Conservation (phyloP, 148 eudicot species). For the Agrostemma githago region DNA sequence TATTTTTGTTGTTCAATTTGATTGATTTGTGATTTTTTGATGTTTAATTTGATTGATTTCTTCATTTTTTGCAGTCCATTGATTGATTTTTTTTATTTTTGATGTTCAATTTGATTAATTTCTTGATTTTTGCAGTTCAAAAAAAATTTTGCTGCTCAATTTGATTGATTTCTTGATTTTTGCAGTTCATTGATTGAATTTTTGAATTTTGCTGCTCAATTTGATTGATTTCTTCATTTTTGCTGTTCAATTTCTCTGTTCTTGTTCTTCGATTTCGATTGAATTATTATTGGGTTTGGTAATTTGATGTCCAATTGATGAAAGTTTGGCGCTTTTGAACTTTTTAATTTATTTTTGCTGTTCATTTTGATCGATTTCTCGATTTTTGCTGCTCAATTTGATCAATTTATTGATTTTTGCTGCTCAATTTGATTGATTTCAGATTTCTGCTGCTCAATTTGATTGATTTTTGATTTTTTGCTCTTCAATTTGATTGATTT, state of each 20-base stretch:
- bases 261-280: background rate
- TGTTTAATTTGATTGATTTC: background rate
- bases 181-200: background rate
- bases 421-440: background rate
- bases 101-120: slow-evolving; percentile 46
- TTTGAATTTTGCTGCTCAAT: background rate
- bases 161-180: no score
- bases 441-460: background rate
- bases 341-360: background rate
- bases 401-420: background rate
- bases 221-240: slow-evolving; percentile 21
- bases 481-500: no score
- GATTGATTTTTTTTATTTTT: slow-evolving; percentile 30
- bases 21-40: background rate
- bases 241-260: slow-evolving; percentile 34
- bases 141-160: background rate
- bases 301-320: background rate
- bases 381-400: background rate
- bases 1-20: background rate
- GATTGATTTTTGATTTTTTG: no score
- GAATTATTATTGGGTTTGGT: background rate
- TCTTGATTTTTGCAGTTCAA: no score
- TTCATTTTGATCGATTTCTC: no score
- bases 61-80: background rate
- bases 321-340: background rate